Percentiles rank a stretch among this genome's conserved stretches.
Conservation (phyloP, 2,329 filamentous ascomycete genomes). For the Fusarium verrucosum region DNA sequence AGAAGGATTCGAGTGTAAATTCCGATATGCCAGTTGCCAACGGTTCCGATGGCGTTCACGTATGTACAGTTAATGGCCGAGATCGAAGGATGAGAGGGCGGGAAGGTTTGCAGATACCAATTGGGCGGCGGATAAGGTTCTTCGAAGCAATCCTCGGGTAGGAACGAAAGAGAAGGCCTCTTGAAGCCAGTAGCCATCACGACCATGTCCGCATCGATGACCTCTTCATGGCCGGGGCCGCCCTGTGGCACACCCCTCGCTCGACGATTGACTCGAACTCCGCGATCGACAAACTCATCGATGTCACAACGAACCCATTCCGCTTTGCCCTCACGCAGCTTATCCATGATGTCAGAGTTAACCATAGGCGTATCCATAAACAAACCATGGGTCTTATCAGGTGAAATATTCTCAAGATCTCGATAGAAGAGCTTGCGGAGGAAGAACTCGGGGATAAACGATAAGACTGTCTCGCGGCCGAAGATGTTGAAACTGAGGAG, state of each 20-base stretch:
- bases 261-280: conserved; percentile 76
- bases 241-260: conserved; percentile 76
- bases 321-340: conserved; percentile 75
- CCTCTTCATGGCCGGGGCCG: conserved; percentile 74
- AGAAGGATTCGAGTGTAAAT: conserved; percentile 87
- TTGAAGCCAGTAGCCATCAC: conserved; percentile 87
- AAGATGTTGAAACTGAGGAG: conserved; percentile 82
- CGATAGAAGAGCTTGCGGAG: conserved; percentile 84
- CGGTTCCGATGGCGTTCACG: conserved; percentile 81
- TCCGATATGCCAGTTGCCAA: conserved; percentile 84
- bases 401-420: conserved; percentile 78
- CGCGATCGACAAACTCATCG: conserved; percentile 67
- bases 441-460: conserved; percentile 80
- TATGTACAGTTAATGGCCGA: conserved; percentile 88
- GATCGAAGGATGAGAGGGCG: conserved; percentile 75
- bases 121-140: conserved; percentile 81
- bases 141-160: conserved; percentile 76
- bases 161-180: conserved; percentile 75
- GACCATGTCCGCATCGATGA: conserved; percentile 77
- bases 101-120: conserved; percentile 91
- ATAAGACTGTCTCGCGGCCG: conserved; percentile 77
- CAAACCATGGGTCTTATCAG: conserved; percentile 69
- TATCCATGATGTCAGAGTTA: conserved; percentile 81
- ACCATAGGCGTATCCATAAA: conserved; percentile 90
- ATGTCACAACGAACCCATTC: conserved; percentile 87